Evolutionary conservation across 306 rosid species (phyloP).

Genomic region (Glycine soja): DNA sequence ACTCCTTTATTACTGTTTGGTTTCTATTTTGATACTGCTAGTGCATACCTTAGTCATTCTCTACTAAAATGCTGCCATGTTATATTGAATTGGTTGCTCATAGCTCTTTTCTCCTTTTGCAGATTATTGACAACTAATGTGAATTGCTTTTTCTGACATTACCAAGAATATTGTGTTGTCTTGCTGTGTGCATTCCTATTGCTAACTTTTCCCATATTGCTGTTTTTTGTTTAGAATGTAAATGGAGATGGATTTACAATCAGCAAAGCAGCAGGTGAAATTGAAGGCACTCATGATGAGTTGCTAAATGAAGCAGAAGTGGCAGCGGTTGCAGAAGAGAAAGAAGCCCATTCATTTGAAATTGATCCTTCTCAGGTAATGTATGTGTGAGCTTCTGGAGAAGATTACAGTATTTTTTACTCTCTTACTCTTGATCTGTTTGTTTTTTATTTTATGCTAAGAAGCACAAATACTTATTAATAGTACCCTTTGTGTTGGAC

Average conservation of each 20-base stretch:
- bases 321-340: slow-evolving; percentile 91
- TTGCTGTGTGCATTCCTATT: slow-evolving; percentile 31
- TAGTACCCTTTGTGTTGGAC: not conserved
- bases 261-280: slow-evolving; percentile 87
- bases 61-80: slow-evolving; percentile 17
- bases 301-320: slow-evolving; percentile 86
- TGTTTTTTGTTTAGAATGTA: slow-evolving; percentile 56
- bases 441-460: not conserved
- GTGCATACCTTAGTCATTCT: slow-evolving; percentile 24
- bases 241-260: slow-evolving; percentile 84
- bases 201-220: slow-evolving; percentile 3
- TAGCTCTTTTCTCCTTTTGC: slow-evolving; percentile 2
- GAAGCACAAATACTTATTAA: not conserved
- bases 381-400: slow-evolving; percentile 31
- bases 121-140: slow-evolving; percentile 21
- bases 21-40: slow-evolving; percentile 14
- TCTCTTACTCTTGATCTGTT: slow-evolving; percentile 8
- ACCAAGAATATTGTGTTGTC: not conserved
- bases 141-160: slow-evolving; percentile 31
- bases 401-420: not conserved
- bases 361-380: slow-evolving; percentile 83
- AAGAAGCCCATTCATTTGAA: slow-evolving; percentile 90
- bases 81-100: slow-evolving; percentile 17
- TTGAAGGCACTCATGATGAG: slow-evolving; percentile 69
- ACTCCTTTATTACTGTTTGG: slow-evolving; percentile 13